A percentile compares a stretch with the other conserved stretches of the same genome.
These are phyloP conservation scores for Flammula alnicola DNA, from an alignment of 1,284 basidiomycete species.

Conservation along the genomic window DNA sequence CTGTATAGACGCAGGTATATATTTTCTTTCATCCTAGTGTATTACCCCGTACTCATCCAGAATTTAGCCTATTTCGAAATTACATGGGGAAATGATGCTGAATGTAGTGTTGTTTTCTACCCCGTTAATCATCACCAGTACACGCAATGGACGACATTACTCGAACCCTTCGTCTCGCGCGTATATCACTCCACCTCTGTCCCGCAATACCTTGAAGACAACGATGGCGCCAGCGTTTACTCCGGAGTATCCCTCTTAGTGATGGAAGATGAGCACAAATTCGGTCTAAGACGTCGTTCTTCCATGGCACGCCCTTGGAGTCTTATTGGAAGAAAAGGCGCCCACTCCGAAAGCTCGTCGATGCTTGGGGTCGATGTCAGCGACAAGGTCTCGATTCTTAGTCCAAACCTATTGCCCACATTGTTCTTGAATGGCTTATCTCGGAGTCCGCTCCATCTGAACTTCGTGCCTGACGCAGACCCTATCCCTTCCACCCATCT, in stretches of 20 bases:
- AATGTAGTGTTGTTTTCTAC: conserved; percentile 31
- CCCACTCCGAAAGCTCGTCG: conserved; percentile 41
- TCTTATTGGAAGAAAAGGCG: conserved; percentile 40
- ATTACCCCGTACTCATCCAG: not conserved
- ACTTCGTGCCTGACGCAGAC: conserved; percentile 13
- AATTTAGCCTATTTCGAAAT: conserved; percentile 36
- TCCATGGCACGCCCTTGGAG: conserved; percentile 42
- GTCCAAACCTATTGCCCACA: conserved; percentile 35
- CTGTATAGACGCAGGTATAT: conserved; percentile 34
- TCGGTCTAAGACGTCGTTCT: too few species aligned
- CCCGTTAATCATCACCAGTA: conserved; percentile 34
- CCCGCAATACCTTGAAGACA: conserved; percentile 22
- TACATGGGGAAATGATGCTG: conserved; percentile 31
- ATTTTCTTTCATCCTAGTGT: not conserved
- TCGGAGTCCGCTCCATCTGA: conserved; percentile 20
- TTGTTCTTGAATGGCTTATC: conserved; percentile 21
- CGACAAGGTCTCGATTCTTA: conserved; percentile 30
- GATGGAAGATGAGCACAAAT: conserved; percentile 28
- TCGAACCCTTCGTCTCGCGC: conserved; percentile 34
- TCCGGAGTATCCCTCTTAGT: conserved; percentile 25
- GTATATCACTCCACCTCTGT: conserved; percentile 26
- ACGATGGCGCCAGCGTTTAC: conserved; percentile 19
- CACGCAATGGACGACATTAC: conserved; percentile 37
- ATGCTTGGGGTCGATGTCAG: conserved; percentile 30
- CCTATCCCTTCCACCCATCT: conserved; percentile 6